phyloP scores from a whole-genome alignment of 2,329 filamentous ascomycete species.

The Botryotinia calthae region DNA sequence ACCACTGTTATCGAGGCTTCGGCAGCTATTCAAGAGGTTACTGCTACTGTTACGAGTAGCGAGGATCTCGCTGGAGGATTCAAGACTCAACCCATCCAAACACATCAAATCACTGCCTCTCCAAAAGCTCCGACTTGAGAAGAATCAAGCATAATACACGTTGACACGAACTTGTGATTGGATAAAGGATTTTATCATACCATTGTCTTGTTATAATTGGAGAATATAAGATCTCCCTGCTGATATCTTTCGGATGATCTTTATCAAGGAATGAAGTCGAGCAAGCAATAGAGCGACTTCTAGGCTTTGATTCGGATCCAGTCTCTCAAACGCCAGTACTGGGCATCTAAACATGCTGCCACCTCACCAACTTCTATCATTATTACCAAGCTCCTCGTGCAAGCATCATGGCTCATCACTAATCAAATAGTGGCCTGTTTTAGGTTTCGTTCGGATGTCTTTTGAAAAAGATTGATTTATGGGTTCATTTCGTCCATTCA shows the following conservation, averaged over 20 bases:
- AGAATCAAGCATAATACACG: neutral
- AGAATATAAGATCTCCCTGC: neutral
- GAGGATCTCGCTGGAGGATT: neutral
- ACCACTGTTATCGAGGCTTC: constrained; percentile 19
- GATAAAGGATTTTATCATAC: neutral
- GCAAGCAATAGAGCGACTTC: neutral
- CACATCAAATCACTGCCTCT: constrained; percentile 16
- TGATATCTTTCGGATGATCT: neutral
- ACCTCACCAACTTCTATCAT: neutral
- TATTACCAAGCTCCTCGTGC: neutral
- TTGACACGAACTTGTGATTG: neutral
- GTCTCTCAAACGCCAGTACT: neutral
- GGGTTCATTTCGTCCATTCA: neutral
- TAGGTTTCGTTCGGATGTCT: neutral
- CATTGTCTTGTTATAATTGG: neutral
- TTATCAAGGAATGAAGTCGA: neutral
- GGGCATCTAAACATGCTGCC: neutral
- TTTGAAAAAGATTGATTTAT: too few species aligned
- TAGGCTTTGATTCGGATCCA: neutral
- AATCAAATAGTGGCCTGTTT: neutral
- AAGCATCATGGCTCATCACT: neutral
- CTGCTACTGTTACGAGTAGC: constrained; percentile 7
- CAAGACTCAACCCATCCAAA: neutral
- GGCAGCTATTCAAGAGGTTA: neutral
- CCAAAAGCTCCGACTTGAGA: neutral